phyloP scores from a whole-genome alignment of 164 flowering plant species.

The Magnolia changhungtana region DNA sequence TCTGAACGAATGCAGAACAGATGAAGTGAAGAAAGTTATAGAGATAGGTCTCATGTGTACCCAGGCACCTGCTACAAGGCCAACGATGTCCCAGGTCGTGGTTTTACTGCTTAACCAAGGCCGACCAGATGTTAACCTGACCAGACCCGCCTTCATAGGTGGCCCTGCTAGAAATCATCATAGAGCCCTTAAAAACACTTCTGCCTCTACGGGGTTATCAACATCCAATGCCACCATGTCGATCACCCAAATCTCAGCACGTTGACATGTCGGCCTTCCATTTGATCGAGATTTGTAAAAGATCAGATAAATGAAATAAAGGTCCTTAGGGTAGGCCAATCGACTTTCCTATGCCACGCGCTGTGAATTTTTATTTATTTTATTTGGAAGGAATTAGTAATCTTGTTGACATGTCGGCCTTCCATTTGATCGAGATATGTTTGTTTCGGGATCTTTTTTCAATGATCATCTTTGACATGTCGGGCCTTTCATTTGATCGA shows the following conservation, averaged over 20 bases:
- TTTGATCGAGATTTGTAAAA: no score
- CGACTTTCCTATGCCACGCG: no score
- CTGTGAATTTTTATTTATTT: no score
- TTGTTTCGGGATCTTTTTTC: no score
- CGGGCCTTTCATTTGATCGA: no score
- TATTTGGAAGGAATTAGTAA: no score
- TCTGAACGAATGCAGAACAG: conserved; percentile 17
- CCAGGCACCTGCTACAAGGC: conserved; percentile 35
- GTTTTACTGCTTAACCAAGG: conserved; percentile 26
- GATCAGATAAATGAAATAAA: no score
- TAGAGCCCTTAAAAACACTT: background rate
- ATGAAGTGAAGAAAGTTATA: conserved; percentile 34
- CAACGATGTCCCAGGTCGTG: conserved; percentile 49
- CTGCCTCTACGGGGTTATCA: background rate
- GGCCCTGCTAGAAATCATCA: background rate
- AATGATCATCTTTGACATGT: no score
- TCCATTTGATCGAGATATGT: no score
- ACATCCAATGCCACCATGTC: background rate
- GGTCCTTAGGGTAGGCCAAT: no score
- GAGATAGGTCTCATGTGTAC: conserved; percentile 46
- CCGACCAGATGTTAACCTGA: conserved; percentile 6
- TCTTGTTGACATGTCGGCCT: no score
- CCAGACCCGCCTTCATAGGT: conserved; percentile 27
- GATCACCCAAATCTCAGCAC: background rate
- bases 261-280: background rate